Conservation (phyloP, 768 basidiomycete genomes). For the Pisolithus orientalis region DNA sequence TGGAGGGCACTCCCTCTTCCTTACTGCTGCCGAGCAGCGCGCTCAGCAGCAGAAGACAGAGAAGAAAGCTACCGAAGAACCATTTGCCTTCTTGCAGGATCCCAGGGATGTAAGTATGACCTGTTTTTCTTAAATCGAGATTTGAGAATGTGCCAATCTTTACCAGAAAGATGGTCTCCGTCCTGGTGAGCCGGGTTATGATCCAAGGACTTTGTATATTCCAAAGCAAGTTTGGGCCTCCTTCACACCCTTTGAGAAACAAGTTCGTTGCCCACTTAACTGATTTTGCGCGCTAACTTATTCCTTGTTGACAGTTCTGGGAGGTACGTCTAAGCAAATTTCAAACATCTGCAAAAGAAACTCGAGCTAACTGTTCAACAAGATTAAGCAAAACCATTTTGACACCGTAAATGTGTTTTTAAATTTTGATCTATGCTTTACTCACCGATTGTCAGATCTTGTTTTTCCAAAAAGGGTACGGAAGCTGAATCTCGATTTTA, state of each 20-base stretch:
- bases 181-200: constrained; percentile 82
- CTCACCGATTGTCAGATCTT: constrained; percentile 48
- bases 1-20: constrained; percentile 40
- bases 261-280: constrained; percentile 36
- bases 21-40: constrained; percentile 80
- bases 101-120: constrained; percentile 54
- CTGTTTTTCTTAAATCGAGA: neutral
- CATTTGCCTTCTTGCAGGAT: constrained; percentile 70
- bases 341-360: neutral
- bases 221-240: constrained; percentile 69
- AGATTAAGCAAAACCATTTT: constrained; percentile 97
- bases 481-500: constrained; percentile 4
- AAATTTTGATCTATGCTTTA: neutral
- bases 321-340: constrained; percentile 40
- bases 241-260: constrained; percentile 95
- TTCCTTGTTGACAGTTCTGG: constrained; percentile 50
- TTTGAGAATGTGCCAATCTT: neutral
- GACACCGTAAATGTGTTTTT: constrained; percentile 62
- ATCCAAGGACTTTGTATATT: constrained; percentile 81
- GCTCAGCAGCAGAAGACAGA: constrained; percentile 72
- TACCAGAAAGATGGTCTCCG: constrained; percentile 70
- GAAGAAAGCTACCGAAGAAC: constrained; percentile 73
- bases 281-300: neutral
- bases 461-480: constrained; percentile 96
- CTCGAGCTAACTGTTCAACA: constrained; percentile 24